A percentile compares a stretch with the other conserved stretches of the same genome.
phyloP scores from a whole-genome alignment of 2,329 filamentous ascomycete genomes.

The Dactylellina drechsleri region DNA sequence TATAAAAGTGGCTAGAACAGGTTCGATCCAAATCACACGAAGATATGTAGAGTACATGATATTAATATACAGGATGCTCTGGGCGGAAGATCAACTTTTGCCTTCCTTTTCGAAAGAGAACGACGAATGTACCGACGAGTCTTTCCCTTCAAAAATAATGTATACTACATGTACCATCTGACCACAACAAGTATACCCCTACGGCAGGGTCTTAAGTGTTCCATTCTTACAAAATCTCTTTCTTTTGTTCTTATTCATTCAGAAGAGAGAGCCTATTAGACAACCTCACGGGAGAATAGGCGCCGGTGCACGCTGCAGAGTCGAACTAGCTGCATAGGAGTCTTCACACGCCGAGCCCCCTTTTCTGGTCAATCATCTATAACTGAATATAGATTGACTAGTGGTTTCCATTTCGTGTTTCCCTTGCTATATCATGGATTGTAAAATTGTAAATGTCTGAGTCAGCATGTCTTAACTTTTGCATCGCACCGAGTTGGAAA shows the following conservation, averaged over 20 bases:
- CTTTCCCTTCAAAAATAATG: conserved; percentile 10
- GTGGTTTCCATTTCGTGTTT: conserved; percentile 51
- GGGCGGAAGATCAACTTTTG: neutral
- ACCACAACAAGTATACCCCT: conserved; percentile 26
- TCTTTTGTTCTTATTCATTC: neutral
- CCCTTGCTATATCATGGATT: conserved; percentile 44
- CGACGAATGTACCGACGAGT: conserved; percentile 40
- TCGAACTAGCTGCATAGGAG: conserved; percentile 35
- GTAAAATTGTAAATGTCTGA: conserved; percentile 9
- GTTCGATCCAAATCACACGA: no score
- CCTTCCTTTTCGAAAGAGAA: neutral
- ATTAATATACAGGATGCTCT: neutral
- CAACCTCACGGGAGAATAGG: conserved; percentile 15
- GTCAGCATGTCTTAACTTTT: conserved; percentile 19
- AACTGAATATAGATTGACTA: conserved; percentile 43
- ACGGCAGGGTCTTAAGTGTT: conserved; percentile 8
- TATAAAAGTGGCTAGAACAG: no score
- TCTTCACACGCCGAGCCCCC: conserved; percentile 25
- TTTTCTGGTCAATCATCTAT: conserved; percentile 26
- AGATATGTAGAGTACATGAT: no score
- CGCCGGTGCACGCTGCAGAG: conserved; percentile 6
- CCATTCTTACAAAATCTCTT: neutral
- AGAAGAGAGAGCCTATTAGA: conserved; percentile 10
- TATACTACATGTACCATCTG: conserved; percentile 30
- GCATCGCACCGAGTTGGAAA: no score